Evolutionary conservation across 2,329 filamentous ascomycete species (phyloP).

Genomic region (Cordyceps farinosa): DNA sequence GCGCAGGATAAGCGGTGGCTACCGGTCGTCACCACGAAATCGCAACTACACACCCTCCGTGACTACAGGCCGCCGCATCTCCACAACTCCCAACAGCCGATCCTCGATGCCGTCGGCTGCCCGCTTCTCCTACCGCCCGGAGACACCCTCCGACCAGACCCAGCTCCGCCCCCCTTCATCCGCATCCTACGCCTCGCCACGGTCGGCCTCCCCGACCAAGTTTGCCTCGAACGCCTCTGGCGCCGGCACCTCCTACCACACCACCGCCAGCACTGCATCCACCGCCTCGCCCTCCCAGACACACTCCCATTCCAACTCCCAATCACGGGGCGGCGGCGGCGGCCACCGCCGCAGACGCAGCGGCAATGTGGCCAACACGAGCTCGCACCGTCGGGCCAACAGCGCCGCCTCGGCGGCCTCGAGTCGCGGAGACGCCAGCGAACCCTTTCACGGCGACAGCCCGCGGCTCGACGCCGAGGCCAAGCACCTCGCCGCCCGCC

Average conservation of each 20-base stretch:
- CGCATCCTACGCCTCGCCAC: slow-evolving; percentile 33
- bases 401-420: slow-evolving; percentile 44
- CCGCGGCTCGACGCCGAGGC: slow-evolving; percentile 62
- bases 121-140: slow-evolving; percentile 22
- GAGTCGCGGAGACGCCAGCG: slow-evolving; percentile 25
- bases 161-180: slow-evolving; percentile 34
- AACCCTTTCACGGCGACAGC: slow-evolving; percentile 32
- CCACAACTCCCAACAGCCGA: slow-evolving; percentile 29
- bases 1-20: slow-evolving; percentile 26
- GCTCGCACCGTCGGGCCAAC: slow-evolving; percentile 42
- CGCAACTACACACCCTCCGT: slow-evolving; percentile 32
- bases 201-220: slow-evolving; percentile 39
- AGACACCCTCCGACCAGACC: slow-evolving; percentile 32
- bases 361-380: slow-evolving; percentile 14
- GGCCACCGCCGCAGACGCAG: slow-evolving; percentile 13
- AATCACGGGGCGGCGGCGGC: background rate
- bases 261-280: slow-evolving; percentile 17
- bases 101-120: slow-evolving; percentile 26
- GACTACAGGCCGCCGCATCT: slow-evolving; percentile 43
- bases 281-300: slow-evolving; percentile 15
- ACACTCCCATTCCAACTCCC: background rate
- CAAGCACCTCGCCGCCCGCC: slow-evolving; percentile 67
- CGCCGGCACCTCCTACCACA: slow-evolving; percentile 23
- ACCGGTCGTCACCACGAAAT: slow-evolving; percentile 28
- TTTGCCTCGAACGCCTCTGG: slow-evolving; percentile 24